Base-by-base conservation (phyloP, 2,329 filamentous ascomycete genomes). In the Pseudogymnoascus sp. region DNA sequence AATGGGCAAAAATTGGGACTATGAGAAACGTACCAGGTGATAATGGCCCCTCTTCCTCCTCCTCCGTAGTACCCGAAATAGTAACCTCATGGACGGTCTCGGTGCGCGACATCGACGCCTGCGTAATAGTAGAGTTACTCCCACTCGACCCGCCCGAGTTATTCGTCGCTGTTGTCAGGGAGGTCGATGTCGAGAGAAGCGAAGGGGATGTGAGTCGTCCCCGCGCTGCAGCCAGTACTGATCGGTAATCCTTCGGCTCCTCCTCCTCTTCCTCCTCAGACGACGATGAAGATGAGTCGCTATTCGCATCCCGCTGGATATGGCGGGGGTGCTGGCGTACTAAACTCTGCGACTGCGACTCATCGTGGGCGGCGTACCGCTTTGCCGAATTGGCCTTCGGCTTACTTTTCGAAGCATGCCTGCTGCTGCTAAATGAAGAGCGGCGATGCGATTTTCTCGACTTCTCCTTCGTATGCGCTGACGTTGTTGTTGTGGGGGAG, bases 131-230 rank as follows among this genome's bases (percentile, higher is more conserved):
- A 8, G 76, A 76, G 64, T 73, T 74, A 65, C 77, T 79, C 33
- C 74, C 75, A 63, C 73, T 78, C 7, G 77, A 78, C 59, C 73
- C 72, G 35, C 72, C 73, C 0, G 76, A 76, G 10, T 74, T 73
- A 62, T 71, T 74, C 2, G 73, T 74, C 24, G 67, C 66, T 1
- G 68, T 69, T 0, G 73, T 70, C 8, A 71, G 47, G 38, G 67
- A 69, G 4, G 73, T 75, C 6, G 72, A 62, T 29, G 68, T 69
- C 2, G 74, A 75, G n/a, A 72, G 62, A 19, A 70, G 67, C 8
- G 73, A 73, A 4, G 74, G 72, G 14, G 73, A 73, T 5, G 70
- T 69, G 24, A 74, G 65, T 26, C 67, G 65, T 40, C 69, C 65
- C 47, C 70, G 66, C 2, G 69, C 68, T 37, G 65, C 63, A 31